Base-by-base conservation (phyloP, 1,139 yeast genomes). In the Candida sp. region DNA sequence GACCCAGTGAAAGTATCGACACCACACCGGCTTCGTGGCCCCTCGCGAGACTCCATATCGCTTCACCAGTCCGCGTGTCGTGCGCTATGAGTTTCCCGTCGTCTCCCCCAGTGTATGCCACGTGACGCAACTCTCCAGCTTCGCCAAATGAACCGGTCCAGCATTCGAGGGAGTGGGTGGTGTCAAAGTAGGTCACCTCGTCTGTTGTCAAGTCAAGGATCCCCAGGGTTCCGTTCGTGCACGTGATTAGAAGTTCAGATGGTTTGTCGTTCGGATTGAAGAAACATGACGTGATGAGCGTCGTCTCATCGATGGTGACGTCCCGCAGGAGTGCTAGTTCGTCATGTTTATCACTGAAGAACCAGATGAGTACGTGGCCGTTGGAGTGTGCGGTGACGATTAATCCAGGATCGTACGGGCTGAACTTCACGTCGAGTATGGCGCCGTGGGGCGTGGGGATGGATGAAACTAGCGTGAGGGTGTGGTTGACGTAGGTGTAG, bases 21-120 rank as follows among this genome's bases (percentile, higher is more conserved):
- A 92, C 96, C 3, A 93, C 90, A 0, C 98, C 98, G 0, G 97
- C 97, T 31, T 84, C 87, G 64, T 92, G 98, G 50, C 73, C 78
- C 49, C 90, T 76, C 38, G 68, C 68, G 11, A 84, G 78, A 12
- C 82, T 74, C 80, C 93, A 91, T 1, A 90, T 72, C 4, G 66
- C 57, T 23, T 60, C 65, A 2, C 61, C 57, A 0, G 78, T 68
- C 45, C 97, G 72, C 9, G 81, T 51, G 65, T 92, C 98, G 63
- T 88, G 93, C 1, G 96, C 94, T 25, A 86, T 83, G 9, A 94
- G 69, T 27, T 77, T 74, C 5, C 88, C 80, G 68, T 94, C 98
- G 66, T 94, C 99, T 11, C 98, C 98, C 2, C 98, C 99, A 1
- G 97, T 85, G 61, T 85, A 88, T 0, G 91, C 77, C 0, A 89